Evolutionary conservation across 441 rosid species (phyloP), one percentile per base, ranked within the genome.

Genomic region (Daphne laureola): DNA sequence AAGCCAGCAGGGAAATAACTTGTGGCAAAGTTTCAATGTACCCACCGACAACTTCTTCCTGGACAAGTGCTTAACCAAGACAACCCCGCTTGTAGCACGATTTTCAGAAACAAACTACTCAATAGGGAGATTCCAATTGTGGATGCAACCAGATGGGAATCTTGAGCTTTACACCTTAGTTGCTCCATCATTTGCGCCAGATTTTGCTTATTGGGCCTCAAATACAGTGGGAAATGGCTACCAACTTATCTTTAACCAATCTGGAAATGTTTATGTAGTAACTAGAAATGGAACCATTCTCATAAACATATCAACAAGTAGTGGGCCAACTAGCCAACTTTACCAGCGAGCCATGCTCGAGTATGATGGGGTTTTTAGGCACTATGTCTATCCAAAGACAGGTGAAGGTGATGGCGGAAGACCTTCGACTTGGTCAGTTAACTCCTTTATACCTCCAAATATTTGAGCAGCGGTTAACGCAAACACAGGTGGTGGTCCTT

Each of bases 301-400:
- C 12, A 38, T 3, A 17, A 14, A 0, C 14, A 27, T 66, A 14
- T 43, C 53, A 8, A 13, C 44, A 6, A 4, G 5, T 1, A 9
- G 3, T 2, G 14, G 14, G 14, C 16, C 49, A 45, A n/a, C 49
- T 0, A 6, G 3, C 12, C 8, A 45, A 8, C 12, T n/a, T 14
- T 45, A 6, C 9, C 15, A 14, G 17, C 17, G 17, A n/a, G 16
- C 47, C 17, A 46, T 55, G 15, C 51, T 73, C 26, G 78, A 73
- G 1, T 59, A 49, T 21, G 75, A 69, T 51, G 70, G 74, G 27
- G 63, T 73, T 49, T 70, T 73, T 52, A 57, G 67, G 64, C 54
- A 59, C 14, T 63, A 61, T 17, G 47, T 70, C 17, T 66, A 68
- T 53, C 68, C 74, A 2, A 68, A 36, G 68, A 46, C 27, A 3